A percentile compares a stretch with the other conserved stretches of the same genome.
These are phyloP conservation scores for Wallacemonas sp. DNA, from an alignment of 208 protist species.

Conservation along the genomic window DNA sequence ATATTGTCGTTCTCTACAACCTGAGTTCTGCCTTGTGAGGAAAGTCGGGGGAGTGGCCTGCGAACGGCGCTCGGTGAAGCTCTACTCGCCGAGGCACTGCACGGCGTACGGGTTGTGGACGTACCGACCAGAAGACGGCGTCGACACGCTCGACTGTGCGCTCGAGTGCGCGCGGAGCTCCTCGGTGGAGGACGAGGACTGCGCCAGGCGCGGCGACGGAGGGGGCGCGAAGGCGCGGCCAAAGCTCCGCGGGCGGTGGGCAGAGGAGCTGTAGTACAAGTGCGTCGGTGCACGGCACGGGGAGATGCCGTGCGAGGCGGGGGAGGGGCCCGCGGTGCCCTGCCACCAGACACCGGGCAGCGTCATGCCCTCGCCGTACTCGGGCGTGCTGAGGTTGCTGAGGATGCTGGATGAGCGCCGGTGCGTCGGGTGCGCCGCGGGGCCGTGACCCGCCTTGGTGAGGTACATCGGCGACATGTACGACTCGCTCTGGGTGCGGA, in stretches of 20 bases:
- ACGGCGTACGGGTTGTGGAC: slow-evolving; percentile 13
- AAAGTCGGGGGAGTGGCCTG: too few relatives aligned
- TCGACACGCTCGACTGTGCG: background rate
- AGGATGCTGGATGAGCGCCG: slow-evolving; percentile 16
- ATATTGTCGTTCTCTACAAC: too few relatives aligned
- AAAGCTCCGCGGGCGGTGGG: background rate
- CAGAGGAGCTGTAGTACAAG: slow-evolving; percentile 14
- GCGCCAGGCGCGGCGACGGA: slow-evolving; percentile 6
- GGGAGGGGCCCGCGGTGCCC: background rate
- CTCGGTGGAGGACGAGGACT: background rate
- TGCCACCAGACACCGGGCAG: background rate
- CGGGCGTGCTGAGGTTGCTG: slow-evolving; percentile 27
- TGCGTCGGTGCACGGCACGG: background rate
- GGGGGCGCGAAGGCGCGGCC: background rate
- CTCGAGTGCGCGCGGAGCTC: background rate
- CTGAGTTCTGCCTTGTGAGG: too few relatives aligned
- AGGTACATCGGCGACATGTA: too few relatives aligned
- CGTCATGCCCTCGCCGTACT: background rate
- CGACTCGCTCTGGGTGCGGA: background rate
- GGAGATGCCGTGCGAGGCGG: background rate
- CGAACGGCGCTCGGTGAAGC: too few relatives aligned
- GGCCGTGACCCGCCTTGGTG: too few relatives aligned
- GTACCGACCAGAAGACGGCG: slow-evolving; percentile 5
- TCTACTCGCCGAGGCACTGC: background rate
- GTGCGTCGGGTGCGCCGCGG: background rate